Base-by-base conservation (phyloP, 129 eudicot species). In the Dittrichia graveolens region DNA sequence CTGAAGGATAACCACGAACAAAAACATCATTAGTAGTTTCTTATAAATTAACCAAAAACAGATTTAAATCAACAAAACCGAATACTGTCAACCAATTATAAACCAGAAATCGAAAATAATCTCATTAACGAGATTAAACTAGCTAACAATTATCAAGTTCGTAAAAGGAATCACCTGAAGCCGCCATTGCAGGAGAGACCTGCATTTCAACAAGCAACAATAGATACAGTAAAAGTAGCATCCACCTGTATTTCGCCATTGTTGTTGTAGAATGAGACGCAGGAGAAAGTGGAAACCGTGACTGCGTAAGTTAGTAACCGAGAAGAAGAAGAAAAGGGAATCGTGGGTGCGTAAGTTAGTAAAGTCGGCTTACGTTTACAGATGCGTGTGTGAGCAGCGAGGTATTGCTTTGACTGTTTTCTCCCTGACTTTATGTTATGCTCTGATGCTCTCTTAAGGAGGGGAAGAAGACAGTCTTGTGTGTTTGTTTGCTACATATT, bases 161-260 rank as follows among this genome's bases (percentile, higher is more conserved):
- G 35, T 24, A 42, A 69, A 57, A 57, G 43, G 40, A 10, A 69
- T 76, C 47, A 84, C 92, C 87, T 39, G 80, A 24, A 74, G 89
- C 77, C 37, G 87, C 68, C 82, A 81, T 67, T 65, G 87, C 72
- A 49, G 60, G 70, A 65, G 82, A 70, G 10, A 77, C 41, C 65
- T 67, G 83, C 88, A 83, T 83, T 76, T 48, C 57, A 38, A 74
- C 67, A 81, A 85, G 77, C 53, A 86, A 49, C 40, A 82, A 44
- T 7, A 80, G 73, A 74, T 69, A 73, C 15, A 63, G 67, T 49
- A 75, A 75, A 55, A 65, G 54, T 57, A 76, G 24, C 5, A 66
- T 76, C 54, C 65, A 71, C 14, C 72, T 18, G 42, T 44, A 57
- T 6, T 62, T 43, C 48, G 79, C 82, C 85, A 84, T 84, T 71